These are phyloP conservation scores for Cardiospermum halicacabum DNA, from an alignment of 345 rosid species.

Conservation along the genomic window DNA sequence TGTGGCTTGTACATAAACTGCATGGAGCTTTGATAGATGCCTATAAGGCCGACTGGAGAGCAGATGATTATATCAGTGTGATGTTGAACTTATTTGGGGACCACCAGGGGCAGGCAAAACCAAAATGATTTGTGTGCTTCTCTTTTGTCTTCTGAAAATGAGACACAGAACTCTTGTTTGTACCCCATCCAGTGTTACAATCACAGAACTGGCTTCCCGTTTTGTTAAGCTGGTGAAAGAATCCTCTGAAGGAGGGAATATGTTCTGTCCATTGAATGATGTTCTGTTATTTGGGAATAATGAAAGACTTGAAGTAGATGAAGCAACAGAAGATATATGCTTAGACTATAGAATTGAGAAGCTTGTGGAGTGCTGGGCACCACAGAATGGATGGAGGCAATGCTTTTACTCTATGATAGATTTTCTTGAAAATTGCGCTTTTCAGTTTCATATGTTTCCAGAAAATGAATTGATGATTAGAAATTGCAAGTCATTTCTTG, in stretches of 20 bases:
- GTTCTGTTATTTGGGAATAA: slow-evolving; percentile 31
- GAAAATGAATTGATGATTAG: slow-evolving; percentile 18
- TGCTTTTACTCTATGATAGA: slow-evolving; percentile 11
- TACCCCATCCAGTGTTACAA: slow-evolving; percentile 45
- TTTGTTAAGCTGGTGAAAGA: slow-evolving; percentile 34
- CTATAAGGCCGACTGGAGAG: slow-evolving; percentile 30
- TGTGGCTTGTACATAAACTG: slow-evolving; percentile 11
- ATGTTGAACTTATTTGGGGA: slow-evolving; percentile 47
- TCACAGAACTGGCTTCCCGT: slow-evolving; percentile 36
- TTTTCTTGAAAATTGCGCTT: slow-evolving; percentile 16
- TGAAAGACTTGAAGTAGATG: slow-evolving; percentile 12
- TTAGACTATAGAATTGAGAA: slow-evolving; percentile 20
- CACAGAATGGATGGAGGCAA: slow-evolving; percentile 19
- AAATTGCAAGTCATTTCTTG: slow-evolving; percentile 21
- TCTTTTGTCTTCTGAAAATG: slow-evolving; percentile 27
- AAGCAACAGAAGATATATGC: slow-evolving; percentile 14
- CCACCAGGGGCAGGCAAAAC: slow-evolving; percentile 64
- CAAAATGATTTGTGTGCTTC: slow-evolving; percentile 28
- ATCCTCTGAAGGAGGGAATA: slow-evolving; percentile 10
- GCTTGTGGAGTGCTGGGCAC: slow-evolving; percentile 21
- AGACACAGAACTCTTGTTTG: slow-evolving; percentile 38
- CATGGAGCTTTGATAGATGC: slow-evolving; percentile 28
- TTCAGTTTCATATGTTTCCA: slow-evolving; percentile 18
- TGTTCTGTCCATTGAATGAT: slow-evolving; percentile 21
- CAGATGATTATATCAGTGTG: slow-evolving; percentile 23